Evolutionary conservation across 2,329 filamentous ascomycete genomes (phyloP).

Genomic region (Pestalotiopsis sp.): DNA sequence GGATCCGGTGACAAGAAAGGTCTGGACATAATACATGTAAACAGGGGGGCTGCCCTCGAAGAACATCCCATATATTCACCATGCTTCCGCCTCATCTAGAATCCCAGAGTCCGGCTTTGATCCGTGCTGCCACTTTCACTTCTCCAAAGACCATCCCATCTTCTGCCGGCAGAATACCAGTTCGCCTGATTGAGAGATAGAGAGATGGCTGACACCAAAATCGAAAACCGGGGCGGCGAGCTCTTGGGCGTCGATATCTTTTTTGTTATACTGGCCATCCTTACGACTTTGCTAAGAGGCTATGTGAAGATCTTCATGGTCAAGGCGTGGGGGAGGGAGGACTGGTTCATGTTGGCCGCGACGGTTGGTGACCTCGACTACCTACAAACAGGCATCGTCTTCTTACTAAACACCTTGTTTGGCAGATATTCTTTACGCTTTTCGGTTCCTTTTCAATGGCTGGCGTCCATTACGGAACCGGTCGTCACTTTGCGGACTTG

Average conservation of each 20-base stretch:
- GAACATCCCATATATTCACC: slow-evolving; percentile 1
- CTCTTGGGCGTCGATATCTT: slow-evolving; percentile 15
- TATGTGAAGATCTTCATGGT: slow-evolving; percentile 16
- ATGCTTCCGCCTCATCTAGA: background rate
- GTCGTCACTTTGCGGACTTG: slow-evolving; percentile 11
- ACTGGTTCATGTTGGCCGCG: slow-evolving; percentile 14
- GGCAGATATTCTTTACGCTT: slow-evolving; percentile 6
- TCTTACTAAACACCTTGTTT: background rate
- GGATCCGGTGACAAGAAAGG: background rate
- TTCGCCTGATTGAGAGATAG: background rate
- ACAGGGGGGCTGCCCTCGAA: background rate
- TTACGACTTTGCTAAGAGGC: slow-evolving; percentile 13
- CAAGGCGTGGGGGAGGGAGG: slow-evolving; percentile 14
- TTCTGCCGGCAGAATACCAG: background rate
- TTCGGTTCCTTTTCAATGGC: slow-evolving; percentile 11
- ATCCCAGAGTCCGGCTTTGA: background rate
- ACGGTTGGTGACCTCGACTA: slow-evolving; percentile 2
- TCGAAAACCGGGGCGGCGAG: slow-evolving; percentile 15
- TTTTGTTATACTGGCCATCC: slow-evolving; percentile 14
- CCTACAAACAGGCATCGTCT: background rate
- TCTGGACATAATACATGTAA: background rate
- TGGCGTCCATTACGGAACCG: slow-evolving; percentile 16
- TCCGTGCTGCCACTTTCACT: background rate
- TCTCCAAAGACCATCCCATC: background rate
- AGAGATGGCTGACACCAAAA: slow-evolving; percentile 3